phyloP scores from a whole-genome alignment of 495 filamentous ascomycete species.

The Lichina pygmaea region DNA sequence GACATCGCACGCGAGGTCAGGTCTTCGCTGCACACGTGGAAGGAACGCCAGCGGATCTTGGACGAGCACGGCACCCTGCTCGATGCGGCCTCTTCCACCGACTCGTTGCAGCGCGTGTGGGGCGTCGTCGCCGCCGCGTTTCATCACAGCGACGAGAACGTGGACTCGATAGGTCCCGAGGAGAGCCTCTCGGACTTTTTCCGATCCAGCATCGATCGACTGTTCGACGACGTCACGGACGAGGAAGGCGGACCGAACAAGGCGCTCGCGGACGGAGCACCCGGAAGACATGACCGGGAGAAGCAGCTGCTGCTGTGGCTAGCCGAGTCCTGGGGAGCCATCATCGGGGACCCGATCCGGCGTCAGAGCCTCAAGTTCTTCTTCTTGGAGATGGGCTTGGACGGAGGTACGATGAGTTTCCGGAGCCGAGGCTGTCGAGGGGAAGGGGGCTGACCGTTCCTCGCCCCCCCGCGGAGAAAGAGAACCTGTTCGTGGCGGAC shows the following conservation, averaged over 20 bases:
- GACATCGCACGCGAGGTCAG: slow-evolving; percentile 43
- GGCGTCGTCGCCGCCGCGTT: slow-evolving; percentile 54
- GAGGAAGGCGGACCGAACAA: not conserved
- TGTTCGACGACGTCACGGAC: slow-evolving; percentile 9
- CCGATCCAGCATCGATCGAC: slow-evolving; percentile 24
- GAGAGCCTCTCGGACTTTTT: slow-evolving; percentile 62
- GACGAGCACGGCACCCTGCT: slow-evolving; percentile 35
- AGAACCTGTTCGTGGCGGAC: slow-evolving; percentile 67
- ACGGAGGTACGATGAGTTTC: slow-evolving; percentile 32
- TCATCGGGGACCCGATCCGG: slow-evolving; percentile 53
- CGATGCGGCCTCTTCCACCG: slow-evolving; percentile 20
- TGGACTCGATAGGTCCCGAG: slow-evolving; percentile 31
- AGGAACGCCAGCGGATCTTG: slow-evolving; percentile 27
- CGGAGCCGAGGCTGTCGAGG: not conserved
- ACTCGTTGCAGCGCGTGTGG: slow-evolving; percentile 44
- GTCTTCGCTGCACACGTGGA: slow-evolving; percentile 30
- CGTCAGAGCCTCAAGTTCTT: slow-evolving; percentile 78
- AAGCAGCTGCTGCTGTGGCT: slow-evolving; percentile 32
- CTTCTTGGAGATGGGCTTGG: slow-evolving; percentile 82
- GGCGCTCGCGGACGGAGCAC: not conserved
- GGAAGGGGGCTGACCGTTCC: slow-evolving; percentile 1
- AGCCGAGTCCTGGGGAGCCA: slow-evolving; percentile 60
- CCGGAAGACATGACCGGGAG: slow-evolving; percentile 11
- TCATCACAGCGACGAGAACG: slow-evolving; percentile 42
- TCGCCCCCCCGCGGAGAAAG: slow-evolving; percentile 15